Conservation (phyloP, 2,329 filamentous ascomycete species). For the Sclerotinia minor region DNA sequence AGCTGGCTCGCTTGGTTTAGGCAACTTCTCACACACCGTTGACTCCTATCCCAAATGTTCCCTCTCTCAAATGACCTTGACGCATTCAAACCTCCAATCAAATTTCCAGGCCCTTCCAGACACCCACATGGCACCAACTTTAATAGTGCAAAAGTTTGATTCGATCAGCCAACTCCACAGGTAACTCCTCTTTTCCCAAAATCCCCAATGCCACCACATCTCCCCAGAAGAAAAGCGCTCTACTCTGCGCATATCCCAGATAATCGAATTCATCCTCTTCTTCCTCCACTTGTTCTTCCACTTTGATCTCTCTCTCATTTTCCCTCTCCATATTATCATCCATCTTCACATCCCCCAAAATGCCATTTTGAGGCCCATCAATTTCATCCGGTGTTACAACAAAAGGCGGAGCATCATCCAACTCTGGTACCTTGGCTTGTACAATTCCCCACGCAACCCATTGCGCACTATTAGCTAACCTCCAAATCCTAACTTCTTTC, state of each 20-base stretch:
- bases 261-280: conserved; percentile 84
- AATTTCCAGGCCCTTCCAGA: not conserved
- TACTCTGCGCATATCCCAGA: conserved; percentile 83
- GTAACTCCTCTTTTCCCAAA: conserved; percentile 73
- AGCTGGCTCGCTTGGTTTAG: no score
- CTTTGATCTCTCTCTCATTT: conserved; percentile 26
- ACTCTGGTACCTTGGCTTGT: conserved; percentile 81
- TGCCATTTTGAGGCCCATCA: conserved; percentile 19
- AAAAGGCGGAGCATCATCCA: conserved; percentile 43
- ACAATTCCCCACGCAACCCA: conserved; percentile 98
- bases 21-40: no score
- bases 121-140: not conserved
- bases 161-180: conserved; percentile 60
- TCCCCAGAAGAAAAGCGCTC: conserved; percentile 92
- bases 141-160: conserved; percentile 71
- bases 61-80: not conserved
- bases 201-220: conserved; percentile 80
- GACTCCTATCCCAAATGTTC: not conserved
- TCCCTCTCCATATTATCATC: conserved; percentile 8
- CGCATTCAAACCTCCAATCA: not conserved
- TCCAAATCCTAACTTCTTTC: conserved; percentile 81
- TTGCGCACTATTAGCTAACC: conserved; percentile 80
- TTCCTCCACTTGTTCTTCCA: conserved; percentile 35
- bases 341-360: not conserved
- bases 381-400: conserved; percentile 6